Evolutionary conservation across 495 filamentous ascomycete genomes (phyloP).

Genomic region (Penicillium dipodomyicola): DNA sequence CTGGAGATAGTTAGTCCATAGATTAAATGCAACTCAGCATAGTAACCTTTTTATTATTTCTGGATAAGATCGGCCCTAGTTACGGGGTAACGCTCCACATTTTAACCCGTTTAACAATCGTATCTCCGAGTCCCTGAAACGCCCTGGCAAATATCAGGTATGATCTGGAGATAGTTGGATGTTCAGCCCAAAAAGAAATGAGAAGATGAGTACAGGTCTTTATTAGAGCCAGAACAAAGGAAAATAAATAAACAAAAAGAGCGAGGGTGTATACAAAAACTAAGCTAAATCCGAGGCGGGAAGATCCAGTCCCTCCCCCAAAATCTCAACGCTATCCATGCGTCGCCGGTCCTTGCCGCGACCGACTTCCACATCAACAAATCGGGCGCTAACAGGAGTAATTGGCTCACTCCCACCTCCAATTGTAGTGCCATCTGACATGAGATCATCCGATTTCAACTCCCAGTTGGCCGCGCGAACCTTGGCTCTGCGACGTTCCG

Average conservation of each 20-base stretch:
- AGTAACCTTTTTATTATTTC: conserved; percentile 7
- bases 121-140: not conserved
- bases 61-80: conserved; percentile 3
- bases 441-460: conserved; percentile 46
- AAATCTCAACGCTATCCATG: conserved; percentile 63
- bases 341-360: conserved; percentile 46
- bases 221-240: not conserved
- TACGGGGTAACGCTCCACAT: conserved; percentile 7
- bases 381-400: conserved; percentile 46
- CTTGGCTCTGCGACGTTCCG: conserved; percentile 40
- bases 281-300: conserved; percentile 18
- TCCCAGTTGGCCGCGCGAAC: conserved; percentile 43
- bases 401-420: conserved; percentile 38
- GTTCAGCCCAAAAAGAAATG: not conserved
- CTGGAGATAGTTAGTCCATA: not conserved
- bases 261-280: conserved; percentile 5
- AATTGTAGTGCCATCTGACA: conserved; percentile 47
- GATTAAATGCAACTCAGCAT: conserved; percentile 7
- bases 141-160: not conserved
- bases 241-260: conserved; percentile 10
- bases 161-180: not conserved
- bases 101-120: conserved; percentile 3
- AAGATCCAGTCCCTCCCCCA: conserved; percentile 55
- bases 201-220: not conserved
- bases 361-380: conserved; percentile 47